Evolutionary conservation across 148 eudicot genomes (phyloP).

Genomic region (Dianthus caryophyllus): DNA sequence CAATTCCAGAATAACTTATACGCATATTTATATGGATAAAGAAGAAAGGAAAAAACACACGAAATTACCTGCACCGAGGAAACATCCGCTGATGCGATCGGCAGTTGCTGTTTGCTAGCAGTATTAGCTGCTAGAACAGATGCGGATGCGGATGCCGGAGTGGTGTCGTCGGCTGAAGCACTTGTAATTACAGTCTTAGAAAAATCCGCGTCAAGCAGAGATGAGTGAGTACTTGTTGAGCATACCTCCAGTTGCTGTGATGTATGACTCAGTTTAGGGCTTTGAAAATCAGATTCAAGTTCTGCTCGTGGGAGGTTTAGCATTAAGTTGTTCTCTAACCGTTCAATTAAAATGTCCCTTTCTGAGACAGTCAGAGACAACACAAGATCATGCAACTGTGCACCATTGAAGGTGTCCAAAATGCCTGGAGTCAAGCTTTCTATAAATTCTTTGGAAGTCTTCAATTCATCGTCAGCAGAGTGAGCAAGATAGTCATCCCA

Average conservation of each 20-base stretch:
- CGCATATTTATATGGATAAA: background rate
- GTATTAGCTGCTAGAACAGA: background rate
- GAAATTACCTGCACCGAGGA: conserved; percentile 1
- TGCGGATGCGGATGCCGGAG: background rate
- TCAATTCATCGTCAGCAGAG: conserved; percentile 28
- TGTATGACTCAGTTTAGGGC: background rate
- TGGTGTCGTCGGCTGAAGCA: background rate
- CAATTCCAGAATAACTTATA: background rate
- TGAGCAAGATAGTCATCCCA: conserved; percentile 47
- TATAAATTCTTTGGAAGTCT: background rate
- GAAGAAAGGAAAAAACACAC: background rate
- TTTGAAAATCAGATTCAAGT: background rate
- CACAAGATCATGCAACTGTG: conserved; percentile 29
- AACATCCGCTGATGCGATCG: background rate
- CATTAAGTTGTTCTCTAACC: conserved; percentile 6
- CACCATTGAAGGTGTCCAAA: conserved; percentile 20
- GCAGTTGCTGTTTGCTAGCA: conserved; percentile 11
- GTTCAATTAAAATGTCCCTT: conserved; percentile 18
- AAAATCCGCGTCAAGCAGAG: background rate
- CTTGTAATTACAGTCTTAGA: background rate
- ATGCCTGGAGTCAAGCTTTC: conserved; percentile 13
- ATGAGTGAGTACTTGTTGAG: background rate
- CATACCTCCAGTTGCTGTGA: background rate
- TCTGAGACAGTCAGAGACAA: conserved; percentile 16
- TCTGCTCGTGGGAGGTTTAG: background rate